phyloP scores from a whole-genome alignment of 169 alveolate genomes.

The Plasmodium coatneyi region DNA sequence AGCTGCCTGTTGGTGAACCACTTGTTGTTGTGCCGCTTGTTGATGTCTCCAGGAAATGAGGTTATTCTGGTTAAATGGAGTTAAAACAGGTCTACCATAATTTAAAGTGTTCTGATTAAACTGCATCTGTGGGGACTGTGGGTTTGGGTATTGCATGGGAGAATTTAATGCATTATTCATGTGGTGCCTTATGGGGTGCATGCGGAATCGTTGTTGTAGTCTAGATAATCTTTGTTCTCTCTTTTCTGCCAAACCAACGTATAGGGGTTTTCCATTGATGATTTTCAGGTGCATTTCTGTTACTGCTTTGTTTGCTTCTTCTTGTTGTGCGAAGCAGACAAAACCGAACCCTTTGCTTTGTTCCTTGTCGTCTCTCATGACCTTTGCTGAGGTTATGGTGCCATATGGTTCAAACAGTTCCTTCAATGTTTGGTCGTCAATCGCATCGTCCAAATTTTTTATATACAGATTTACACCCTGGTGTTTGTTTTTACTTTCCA shows the following conservation, averaged over 20 bases:
- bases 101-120: constrained; percentile 64
- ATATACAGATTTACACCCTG: constrained; percentile 93
- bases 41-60: constrained; percentile 72
- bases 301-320: constrained; percentile 97
- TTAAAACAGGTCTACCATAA: constrained; percentile 74
- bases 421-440: constrained; percentile 90
- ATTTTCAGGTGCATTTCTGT: constrained; percentile 95
- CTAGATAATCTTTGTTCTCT: constrained; percentile 92
- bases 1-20: constrained; percentile 57
- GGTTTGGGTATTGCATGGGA: constrained; percentile 76
- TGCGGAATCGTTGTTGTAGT: constrained; percentile 90
- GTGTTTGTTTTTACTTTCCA: constrained; percentile 82
- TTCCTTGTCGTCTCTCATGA: constrained; percentile 94
- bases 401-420: constrained; percentile 93
- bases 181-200: constrained; percentile 84
- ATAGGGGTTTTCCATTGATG: constrained; percentile 91
- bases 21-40: constrained; percentile 75
- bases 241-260: constrained; percentile 94
- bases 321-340: constrained; percentile 96
- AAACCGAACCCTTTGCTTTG: constrained; percentile 97
- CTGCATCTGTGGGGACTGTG: constrained; percentile 66
- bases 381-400: constrained; percentile 92
- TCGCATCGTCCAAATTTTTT: constrained; percentile 92
- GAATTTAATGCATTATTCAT: constrained; percentile 76
- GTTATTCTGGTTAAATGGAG: constrained; percentile 68